These are phyloP conservation scores for Suhomyces sp. DNA, from an alignment of 805 yeast species.

Conservation along the genomic window DNA sequence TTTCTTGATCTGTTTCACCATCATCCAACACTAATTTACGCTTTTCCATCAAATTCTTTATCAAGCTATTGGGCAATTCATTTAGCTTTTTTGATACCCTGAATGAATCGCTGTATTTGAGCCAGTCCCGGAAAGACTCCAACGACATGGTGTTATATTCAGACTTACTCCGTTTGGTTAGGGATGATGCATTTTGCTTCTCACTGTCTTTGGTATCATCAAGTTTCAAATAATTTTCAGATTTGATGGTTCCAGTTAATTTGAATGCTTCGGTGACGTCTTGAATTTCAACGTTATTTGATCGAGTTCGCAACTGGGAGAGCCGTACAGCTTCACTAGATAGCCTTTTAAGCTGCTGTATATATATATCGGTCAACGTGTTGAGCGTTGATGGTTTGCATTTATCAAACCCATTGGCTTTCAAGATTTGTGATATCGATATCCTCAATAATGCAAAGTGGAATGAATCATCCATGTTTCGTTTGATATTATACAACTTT, in stretches of 20 bases:
- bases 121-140: constrained; percentile 39
- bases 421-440: constrained; percentile 54
- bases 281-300: constrained; percentile 48
- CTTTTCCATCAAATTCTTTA: constrained; percentile 36
- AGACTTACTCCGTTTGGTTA: constrained; percentile 13
- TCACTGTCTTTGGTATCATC: constrained; percentile 20
- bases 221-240: constrained; percentile 53
- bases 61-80: constrained; percentile 28
- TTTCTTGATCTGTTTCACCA: constrained; percentile 32
- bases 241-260: constrained; percentile 59
- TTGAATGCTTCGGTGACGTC: constrained; percentile 74
- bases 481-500: constrained; percentile 13
- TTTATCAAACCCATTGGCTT: constrained; percentile 81
- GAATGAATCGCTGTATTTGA: constrained; percentile 26
- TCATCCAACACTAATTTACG: constrained; percentile 35
- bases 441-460: constrained; percentile 37
- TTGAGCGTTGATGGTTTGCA: constrained; percentile 71
- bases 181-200: constrained; percentile 10
- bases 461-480: constrained; percentile 37
- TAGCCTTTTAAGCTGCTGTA: constrained; percentile 58
- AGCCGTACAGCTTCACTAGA: constrained; percentile 48
- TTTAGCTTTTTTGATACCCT: constrained; percentile 21
- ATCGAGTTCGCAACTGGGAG: constrained; percentile 41
- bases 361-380: constrained; percentile 70
- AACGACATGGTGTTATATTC: constrained; percentile 34